Percentiles rank a stretch among this genome's conserved stretches.
Evolutionary conservation across 2,329 filamentous ascomycete genomes (phyloP).

Genomic region (Alternaria postmessia): DNA sequence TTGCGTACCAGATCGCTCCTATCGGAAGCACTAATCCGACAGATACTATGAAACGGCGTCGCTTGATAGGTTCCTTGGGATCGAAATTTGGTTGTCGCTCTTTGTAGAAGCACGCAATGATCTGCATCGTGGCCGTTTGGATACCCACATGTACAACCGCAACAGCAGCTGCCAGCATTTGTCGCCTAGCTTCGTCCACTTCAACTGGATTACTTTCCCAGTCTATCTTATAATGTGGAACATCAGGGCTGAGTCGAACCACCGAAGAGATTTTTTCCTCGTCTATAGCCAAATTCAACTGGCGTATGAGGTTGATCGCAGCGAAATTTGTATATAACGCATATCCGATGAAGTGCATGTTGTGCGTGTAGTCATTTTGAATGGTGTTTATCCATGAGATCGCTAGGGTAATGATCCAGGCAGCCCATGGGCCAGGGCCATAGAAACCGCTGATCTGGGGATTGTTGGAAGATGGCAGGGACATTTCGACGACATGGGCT

Average conservation of each 20-base stretch:
- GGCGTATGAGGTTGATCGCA: background rate
- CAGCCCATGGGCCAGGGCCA: background rate
- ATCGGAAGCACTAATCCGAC: background rate
- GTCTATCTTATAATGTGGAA: no score
- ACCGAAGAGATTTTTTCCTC: no score
- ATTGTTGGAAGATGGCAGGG: background rate
- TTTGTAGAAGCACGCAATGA: background rate
- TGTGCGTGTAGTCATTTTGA: background rate
- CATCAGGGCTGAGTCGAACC: no score
- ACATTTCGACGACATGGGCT: no score
- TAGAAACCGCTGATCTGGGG: background rate
- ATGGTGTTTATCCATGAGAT: background rate
- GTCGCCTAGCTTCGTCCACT: no score
- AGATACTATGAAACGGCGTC: background rate
- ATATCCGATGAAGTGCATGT: background rate
- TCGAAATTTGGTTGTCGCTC: background rate
- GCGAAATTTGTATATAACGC: background rate
- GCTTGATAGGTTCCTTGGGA: background rate
- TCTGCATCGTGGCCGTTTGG: background rate
- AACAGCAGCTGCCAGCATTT: background rate
- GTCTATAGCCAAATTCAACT: no score
- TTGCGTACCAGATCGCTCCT: background rate
- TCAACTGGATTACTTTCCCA: fast-evolving
- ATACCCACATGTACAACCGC: background rate
- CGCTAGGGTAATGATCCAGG: background rate